Evolutionary conservation across 768 basidiomycete species (phyloP), one percentile per base, ranked within the genome.

Genomic region (Boletus subcaerulescens): DNA sequence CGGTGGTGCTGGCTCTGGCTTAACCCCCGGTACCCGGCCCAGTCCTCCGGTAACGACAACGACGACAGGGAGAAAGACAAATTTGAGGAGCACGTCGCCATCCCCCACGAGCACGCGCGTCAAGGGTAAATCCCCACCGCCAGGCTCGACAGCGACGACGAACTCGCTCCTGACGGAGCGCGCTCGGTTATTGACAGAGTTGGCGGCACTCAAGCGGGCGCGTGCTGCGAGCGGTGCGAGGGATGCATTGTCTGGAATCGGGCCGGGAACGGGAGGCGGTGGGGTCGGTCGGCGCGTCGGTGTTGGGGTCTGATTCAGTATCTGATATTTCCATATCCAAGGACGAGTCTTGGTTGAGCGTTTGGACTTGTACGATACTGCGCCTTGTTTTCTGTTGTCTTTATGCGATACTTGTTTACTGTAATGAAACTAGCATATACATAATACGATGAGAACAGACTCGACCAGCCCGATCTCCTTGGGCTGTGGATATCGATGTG

Each of bases 161-260:
- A 67, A 79, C 17, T 72, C 78, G 13, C 73, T 88, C 8, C 56
- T 86, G 17, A 78, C 80, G 15, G 82, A 87, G 59, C 80, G 85
- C 0, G 83, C 84, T 0, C 70, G 75, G 38, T 63, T 87, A 22
- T 65, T 85, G 42, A 77, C 75, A 5, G 81, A 84, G 63, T 64
- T 87, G 12, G 82, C 84, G 0, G 73, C 71, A 12, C 60, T 84
- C 36, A 74, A 75, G 43, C 65, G 56, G 15, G 66, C 52, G 12
- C 60, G 60, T 13, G 55, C 56, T 10, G 42, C 52, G 33, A 65
- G 60, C 20, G 41, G 48, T 22, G 42, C 45, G 5, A 42, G 40
- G 18, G 29, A 9, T 29, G 29, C 18, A 17, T n/a, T 17, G 39
- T 11, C 18, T 40, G 39, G 39, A n/a, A 13, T 41, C 3, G 15